These are phyloP conservation scores for Alternaria gansuensis DNA, from an alignment of 2,329 filamentous ascomycete genomes.

Conservation along the genomic window DNA sequence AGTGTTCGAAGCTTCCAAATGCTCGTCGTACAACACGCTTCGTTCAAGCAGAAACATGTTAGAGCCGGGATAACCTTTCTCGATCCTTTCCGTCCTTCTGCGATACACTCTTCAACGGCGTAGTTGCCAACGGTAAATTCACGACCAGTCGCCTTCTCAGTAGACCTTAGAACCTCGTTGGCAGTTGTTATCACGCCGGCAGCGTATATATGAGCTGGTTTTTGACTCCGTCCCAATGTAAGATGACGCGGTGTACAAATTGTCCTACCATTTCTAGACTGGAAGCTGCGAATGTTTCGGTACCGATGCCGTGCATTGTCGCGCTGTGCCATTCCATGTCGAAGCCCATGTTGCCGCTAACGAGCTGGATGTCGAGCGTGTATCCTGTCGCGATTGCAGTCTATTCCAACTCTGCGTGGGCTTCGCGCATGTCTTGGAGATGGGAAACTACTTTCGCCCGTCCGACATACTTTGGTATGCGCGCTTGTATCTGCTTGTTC, in stretches of 20 bases:
- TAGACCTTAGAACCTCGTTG: constrained; percentile 43
- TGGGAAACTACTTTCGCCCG: constrained; percentile 45
- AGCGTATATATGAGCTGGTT: constrained; percentile 51
- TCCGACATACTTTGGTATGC: constrained; percentile 42
- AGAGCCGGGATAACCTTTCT: constrained; percentile 51
- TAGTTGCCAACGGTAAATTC: constrained; percentile 46
- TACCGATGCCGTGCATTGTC: constrained; percentile 50
- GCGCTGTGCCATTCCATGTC: constrained; percentile 54
- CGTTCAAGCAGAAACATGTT: constrained; percentile 53
- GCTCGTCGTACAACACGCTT: constrained; percentile 50
- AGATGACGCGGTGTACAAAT: constrained; percentile 38
- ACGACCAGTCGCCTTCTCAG: constrained; percentile 40
- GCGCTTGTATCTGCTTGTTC: constrained; percentile 42
- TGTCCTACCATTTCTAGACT: constrained; percentile 46
- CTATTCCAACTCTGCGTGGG: constrained; percentile 42
- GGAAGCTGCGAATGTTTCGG: constrained; percentile 49
- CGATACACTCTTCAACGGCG: constrained; percentile 48
- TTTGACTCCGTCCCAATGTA: constrained; percentile 47
- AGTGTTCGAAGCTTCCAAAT: constrained; percentile 31
- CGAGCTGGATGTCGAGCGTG: constrained; percentile 44
- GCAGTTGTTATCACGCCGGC: constrained; percentile 45
- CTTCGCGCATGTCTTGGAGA: constrained; percentile 29
- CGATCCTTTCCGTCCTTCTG: constrained; percentile 49
- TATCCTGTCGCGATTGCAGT: constrained; percentile 48
- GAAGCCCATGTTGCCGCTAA: constrained; percentile 50